Percentiles rank a stretch among this genome's conserved stretches.
These are phyloP conservation scores for Sanguinoderma infundibulare DNA, from an alignment of 1,284 basidiomycete species.

Conservation along the genomic window DNA sequence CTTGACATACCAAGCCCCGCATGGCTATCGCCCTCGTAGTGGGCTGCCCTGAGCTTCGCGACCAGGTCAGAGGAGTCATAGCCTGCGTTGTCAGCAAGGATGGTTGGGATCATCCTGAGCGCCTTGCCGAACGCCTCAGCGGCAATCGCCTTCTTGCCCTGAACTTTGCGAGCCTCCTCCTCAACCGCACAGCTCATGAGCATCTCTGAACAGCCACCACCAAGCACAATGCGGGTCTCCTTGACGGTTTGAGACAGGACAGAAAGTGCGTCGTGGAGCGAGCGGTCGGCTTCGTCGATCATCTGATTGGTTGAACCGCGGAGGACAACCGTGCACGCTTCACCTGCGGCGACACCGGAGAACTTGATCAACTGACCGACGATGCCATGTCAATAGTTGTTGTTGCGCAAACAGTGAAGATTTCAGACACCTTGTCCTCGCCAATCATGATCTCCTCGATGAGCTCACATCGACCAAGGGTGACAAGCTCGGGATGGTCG, in stretches of 20 bases:
- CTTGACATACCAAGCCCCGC: slow-evolving; percentile 79
- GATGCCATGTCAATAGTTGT: not conserved
- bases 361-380: slow-evolving; percentile 90
- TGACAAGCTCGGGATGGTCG: slow-evolving; percentile 91
- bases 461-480: slow-evolving; percentile 91
- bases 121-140: slow-evolving; percentile 92
- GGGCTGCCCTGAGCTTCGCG: slow-evolving; percentile 87
- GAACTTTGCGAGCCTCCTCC: slow-evolving; percentile 82
- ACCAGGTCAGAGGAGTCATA: slow-evolving; percentile 98
- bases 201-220: slow-evolving; percentile 98
- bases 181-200: slow-evolving; percentile 96
- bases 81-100: slow-evolving; percentile 97
- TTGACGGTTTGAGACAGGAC: slow-evolving; percentile 98
- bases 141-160: slow-evolving; percentile 96
- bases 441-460: slow-evolving; percentile 99
- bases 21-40: slow-evolving; percentile 87
- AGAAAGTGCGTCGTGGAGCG: slow-evolving; percentile 95
- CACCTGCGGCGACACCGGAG: slow-evolving; percentile 96
- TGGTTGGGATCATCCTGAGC: slow-evolving; percentile 93
- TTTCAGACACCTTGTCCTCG: slow-evolving; percentile 91
- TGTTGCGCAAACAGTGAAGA: not conserved
- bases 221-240: slow-evolving; percentile 93
- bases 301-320: slow-evolving; percentile 98
- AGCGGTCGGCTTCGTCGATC: slow-evolving; percentile 99
- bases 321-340: slow-evolving; percentile 98